Evolutionary conservation across 192 early-diverging fungal genomes (phyloP).

Genomic region (Umbelopsis sp.): DNA sequence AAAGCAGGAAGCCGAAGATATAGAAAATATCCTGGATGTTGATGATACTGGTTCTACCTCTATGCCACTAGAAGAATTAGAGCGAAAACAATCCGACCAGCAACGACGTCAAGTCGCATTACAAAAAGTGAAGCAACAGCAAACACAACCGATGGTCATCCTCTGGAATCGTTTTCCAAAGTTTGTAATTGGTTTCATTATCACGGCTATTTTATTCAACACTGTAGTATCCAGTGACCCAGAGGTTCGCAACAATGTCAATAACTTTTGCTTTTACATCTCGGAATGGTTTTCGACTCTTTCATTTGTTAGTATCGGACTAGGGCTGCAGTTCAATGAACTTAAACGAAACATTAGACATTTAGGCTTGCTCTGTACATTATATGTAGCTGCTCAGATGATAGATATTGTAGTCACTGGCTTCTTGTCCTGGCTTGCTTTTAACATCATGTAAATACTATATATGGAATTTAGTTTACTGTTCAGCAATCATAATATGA

Average conservation of each 20-base stretch:
- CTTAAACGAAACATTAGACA: constrained; percentile 40
- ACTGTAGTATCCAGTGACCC: constrained; percentile 40
- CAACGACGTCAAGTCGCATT: constrained; percentile 29
- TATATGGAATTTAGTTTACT: too few relatives aligned
- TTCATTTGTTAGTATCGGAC: constrained; percentile 54
- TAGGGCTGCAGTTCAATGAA: constrained; percentile 54
- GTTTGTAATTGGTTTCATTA: constrained; percentile 51
- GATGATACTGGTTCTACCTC: not conserved
- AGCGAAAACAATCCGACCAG: constrained; percentile 12
- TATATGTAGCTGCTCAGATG: constrained; percentile 51
- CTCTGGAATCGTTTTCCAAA: constrained; percentile 55
- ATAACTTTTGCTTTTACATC: constrained; percentile 52
- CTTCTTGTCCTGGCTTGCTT: constrained; percentile 48
- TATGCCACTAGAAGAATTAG: constrained; percentile 5
- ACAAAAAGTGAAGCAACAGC: constrained; percentile 7
- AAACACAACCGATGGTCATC: constrained; percentile 23
- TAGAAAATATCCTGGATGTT: not conserved
- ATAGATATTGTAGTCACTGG: constrained; percentile 50
- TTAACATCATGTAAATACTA: constrained; percentile 20
- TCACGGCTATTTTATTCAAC: constrained; percentile 51
- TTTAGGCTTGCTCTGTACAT: constrained; percentile 44
- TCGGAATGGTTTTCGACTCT: constrained; percentile 56
- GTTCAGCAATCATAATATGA: too few relatives aligned
- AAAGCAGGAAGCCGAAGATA: constrained; percentile 15
- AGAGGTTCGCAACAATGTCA: constrained; percentile 33